Evolutionary conservation across 1,284 basidiomycete genomes (phyloP), one percentile per base, ranked within the genome.

Genomic region (Neonothopanus nambi): DNA sequence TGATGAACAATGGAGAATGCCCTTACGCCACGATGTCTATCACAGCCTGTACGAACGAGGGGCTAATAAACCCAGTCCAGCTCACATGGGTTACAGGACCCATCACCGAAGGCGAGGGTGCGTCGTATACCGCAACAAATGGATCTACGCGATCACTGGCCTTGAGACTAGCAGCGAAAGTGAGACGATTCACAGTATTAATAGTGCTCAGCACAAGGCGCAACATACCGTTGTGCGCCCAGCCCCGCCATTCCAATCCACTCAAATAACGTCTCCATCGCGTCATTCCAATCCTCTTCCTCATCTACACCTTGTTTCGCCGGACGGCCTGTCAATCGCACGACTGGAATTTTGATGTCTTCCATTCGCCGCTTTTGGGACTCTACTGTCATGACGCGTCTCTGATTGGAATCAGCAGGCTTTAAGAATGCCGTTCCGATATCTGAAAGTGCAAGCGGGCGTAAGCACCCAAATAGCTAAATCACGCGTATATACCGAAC

Each of bases 221-320:
- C 3, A 35, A 47, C 61, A 8, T 56, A 76, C 77, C 77, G 67
- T 59, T 77, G 75, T 8, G 77, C 63, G 18, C 72, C 73, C 9
- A 79, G 61, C 42, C 67, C 55, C 23, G 81, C 83, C 78, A 89
- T 77, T 2, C 85, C 87, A 13, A 82, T 72, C 87, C 87, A 89
- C 64, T 89, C 87, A 51, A 85, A 84, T 13, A 87, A 65, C 1
- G 63, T 66, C 3, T 66, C 63, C 37, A 80, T 67, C 3, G 70
- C 68, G 12, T 73, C 70, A 15, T 76, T 65, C 76, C 80, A 81
- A 9, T 79, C 77, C 5, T 64, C 63, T 55, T 15, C 43, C n/a
- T 36, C 43, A 21, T 38, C 45, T 38, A 41, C 39, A 17, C 9
- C 13, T 33, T n/a, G 33, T 20, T 41, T 54, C 69, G 51, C 63